Conservation (phyloP, 2,329 filamentous ascomycete genomes). For the Colletotrichum tamarilloi region DNA sequence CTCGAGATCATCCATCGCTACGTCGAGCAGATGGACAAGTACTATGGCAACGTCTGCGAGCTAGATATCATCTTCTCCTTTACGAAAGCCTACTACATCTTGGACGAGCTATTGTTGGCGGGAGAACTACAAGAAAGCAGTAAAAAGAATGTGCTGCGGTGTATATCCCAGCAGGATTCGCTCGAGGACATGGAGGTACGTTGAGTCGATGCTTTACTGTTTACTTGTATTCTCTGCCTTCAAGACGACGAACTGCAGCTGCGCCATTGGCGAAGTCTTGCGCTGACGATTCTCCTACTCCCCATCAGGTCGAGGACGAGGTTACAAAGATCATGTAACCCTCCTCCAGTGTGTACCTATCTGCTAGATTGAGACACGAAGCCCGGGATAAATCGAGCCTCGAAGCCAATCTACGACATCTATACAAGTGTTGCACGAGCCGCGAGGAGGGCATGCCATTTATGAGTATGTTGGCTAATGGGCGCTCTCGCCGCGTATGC, state of each 20-base stretch:
- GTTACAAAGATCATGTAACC: slow-evolving; percentile 89
- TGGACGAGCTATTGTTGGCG: slow-evolving; percentile 94
- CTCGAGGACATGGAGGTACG: slow-evolving; percentile 99
- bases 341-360: slow-evolving; percentile 33
- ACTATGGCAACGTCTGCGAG: slow-evolving; percentile 99
- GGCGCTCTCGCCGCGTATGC: slow-evolving; percentile 36
- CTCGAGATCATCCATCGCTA: slow-evolving; percentile 99
- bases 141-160: slow-evolving; percentile 97
- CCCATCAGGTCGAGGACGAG: slow-evolving; percentile 84
- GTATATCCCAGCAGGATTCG: slow-evolving; percentile 97
- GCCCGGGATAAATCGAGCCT: slow-evolving; percentile 4
- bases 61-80: slow-evolving; percentile 99
- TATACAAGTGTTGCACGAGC: slow-evolving; percentile 7
- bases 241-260: slow-evolving; percentile 15
- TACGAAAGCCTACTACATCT: slow-evolving; percentile 99
- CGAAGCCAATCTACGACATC: slow-evolving; percentile 15
- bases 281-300: slow-evolving; percentile 60
- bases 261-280: slow-evolving; percentile 31
- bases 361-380: slow-evolving; percentile 21
- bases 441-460: slow-evolving; percentile 19
- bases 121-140: slow-evolving; percentile 99
- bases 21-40: slow-evolving; percentile 99
- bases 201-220: slow-evolving; percentile 41
- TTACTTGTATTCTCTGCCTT: background rate
- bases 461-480: slow-evolving; percentile 39